Evolutionary conservation across 2,329 filamentous ascomycete species (phyloP), one percentile per base, ranked within the genome.

Genomic region (Aquanectria penicillioides): DNA sequence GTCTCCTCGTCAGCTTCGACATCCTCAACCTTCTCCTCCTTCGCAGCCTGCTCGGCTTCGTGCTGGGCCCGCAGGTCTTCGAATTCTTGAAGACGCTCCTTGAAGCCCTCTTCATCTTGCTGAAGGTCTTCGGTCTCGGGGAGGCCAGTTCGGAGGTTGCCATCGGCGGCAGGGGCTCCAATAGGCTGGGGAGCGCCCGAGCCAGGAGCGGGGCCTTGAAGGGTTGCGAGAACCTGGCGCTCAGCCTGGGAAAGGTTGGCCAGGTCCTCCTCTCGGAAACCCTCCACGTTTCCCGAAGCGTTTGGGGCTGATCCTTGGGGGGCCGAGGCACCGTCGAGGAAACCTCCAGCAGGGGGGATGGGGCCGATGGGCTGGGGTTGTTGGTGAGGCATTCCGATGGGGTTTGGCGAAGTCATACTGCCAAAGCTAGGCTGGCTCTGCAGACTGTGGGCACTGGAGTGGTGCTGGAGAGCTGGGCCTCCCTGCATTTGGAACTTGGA

Each of bases 401-500:
- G 93, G 59, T 90, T 86, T 5, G 94, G 93, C n/a, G 93, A 96
- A 3, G 92, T 89, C 65, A 99, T 96, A 77, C 91, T 97, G 15
- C 94, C 93, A 73, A 95, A 97, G 77, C 94, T 98, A 18, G 94
- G 94, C 76, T 99, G 95, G 73, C 93, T 97, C 72, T 99, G 95
- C 58, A 99, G 84, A 72, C 94, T 98, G 68, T 98, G 94, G 8
- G 93, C 92, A 72, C 94, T 98, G 1, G 93, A 94, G 72, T 98
- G 94, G 72, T 98, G 95, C 69, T 98, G 93, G 8, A 98, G 83
- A 58, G 80, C 72, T 51, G 74, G 71, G 4, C 69, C 72, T 22
- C n/a, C n/a, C n/a, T 68, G 85, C 68, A 90, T 83, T 53, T 89
- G 89, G 73, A 92, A 89, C 73, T 94, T 89, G 47, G 88, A 83